These are phyloP conservation scores for Vanderwaltozyma yarrowii DNA, from an alignment of 805 yeast species.

Conservation along the genomic window DNA sequence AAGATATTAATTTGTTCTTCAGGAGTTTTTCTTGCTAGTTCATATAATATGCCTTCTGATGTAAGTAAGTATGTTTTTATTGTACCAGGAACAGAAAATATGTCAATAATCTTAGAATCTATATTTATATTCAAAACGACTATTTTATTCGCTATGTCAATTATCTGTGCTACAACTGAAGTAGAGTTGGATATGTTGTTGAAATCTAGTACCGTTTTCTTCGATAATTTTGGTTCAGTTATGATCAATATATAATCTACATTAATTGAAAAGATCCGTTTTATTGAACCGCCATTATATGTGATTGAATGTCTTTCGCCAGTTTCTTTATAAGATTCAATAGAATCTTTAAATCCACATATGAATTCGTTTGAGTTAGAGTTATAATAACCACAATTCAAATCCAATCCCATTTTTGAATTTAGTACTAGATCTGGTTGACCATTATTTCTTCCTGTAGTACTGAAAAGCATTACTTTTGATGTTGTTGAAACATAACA, in stretches of 20 bases:
- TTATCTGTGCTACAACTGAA: constrained; percentile 48
- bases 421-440: constrained; percentile 44
- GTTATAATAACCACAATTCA: constrained; percentile 34
- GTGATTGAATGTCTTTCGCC: constrained; percentile 46
- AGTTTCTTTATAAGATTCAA: constrained; percentile 50
- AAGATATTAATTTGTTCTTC: constrained; percentile 61
- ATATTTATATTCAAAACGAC: constrained; percentile 60
- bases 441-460: constrained; percentile 71
- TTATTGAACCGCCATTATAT: constrained; percentile 47
- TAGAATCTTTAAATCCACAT: constrained; percentile 53
- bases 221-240: constrained; percentile 35
- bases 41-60: constrained; percentile 65
- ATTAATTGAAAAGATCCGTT: constrained; percentile 35
- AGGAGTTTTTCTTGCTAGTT: constrained; percentile 54
- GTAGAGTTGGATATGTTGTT: constrained; percentile 24
- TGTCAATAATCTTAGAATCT: constrained; percentile 51
- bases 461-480: constrained; percentile 57
- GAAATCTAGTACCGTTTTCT: constrained; percentile 26
- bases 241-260: constrained; percentile 51
- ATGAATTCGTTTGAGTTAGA: constrained; percentile 40
- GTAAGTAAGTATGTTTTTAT: constrained; percentile 49
- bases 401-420: constrained; percentile 34
- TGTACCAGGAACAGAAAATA: constrained; percentile 42
- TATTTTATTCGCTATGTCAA: constrained; percentile 62
- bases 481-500: constrained; percentile 70